Base-by-base conservation (phyloP, 176 grass and related monocot genomes). In the Bonia amplexicaulis region DNA sequence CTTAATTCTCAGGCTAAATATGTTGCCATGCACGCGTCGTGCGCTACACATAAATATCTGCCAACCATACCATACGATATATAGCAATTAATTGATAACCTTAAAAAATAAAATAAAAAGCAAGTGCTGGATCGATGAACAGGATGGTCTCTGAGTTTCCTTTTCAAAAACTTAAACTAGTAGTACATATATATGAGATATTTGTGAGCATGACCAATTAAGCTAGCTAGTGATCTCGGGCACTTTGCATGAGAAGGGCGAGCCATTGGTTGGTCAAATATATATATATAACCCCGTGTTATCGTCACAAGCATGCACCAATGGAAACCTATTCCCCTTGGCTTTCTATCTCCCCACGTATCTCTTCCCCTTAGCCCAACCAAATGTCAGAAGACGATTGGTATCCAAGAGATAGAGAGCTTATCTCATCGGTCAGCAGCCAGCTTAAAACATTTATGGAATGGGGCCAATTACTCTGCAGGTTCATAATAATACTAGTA, bases 201-300 rank as follows among this genome's bases (percentile, higher is more conserved):
- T 86, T 90, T 88, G 26, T 86, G 66, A 71, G 27, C 33, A 65
- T 55, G 23, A 17, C 15, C 39, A 41, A 41, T 7, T 42, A 86
- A 23, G 23, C 42, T 33, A 59, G 46, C 57, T 71, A 78, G 73
- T 90, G 84, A 73, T 59, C 46, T 73, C 7, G 52, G 48, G 65
- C 79, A 40, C 79, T 73, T 78, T 78, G 88, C 88, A 86, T 73
- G 48, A 79, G 58, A 83, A 79, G 5, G 15, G 29, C 37, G 5
- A 2, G 26, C 47, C 48, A 90, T 73, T 83, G 79, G 88, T 74
- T 60, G 48, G 73, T 78, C 88, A 86, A 78, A 90, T 73, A 73
- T 82, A 55, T 55, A 90, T 73, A 73, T 82, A 55, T 55, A 77
- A 82, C 54, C 29, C 42, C 25, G 35, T 61, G 81, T 84, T 73